Evolutionary conservation across 164 flowering plant species (phyloP), one percentile per base, ranked within the genome.

Genomic region (Stephania japonica): DNA sequence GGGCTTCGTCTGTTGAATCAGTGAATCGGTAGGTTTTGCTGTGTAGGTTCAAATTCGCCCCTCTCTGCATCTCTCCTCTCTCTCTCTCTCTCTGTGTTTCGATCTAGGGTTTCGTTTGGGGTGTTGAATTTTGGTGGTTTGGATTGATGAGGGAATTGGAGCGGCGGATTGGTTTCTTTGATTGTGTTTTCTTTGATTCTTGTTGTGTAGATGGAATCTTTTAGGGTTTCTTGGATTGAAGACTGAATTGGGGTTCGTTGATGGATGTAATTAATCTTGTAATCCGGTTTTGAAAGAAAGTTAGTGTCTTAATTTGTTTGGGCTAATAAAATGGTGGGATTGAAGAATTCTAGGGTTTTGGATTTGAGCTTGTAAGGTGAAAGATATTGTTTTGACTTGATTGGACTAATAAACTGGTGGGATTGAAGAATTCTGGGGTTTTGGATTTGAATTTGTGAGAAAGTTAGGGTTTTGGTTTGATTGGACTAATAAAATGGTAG

Each of bases 21-120:
- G 21, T 24, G 70, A 38, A 19, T 63, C 16, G 61, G 67, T 64
- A 47, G 50, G 64, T 19, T 59, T 59, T 59, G 38, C 23, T 59
- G 21, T 24, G 25, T 59, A 61, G 80, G 75, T 68, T 72, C 76
- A 67, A 56, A 50, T 72, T 69, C 25, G 13, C 32, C 63, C 19
- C 43, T 42, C 19, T 43, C 38, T 32, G 38, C 38, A 0, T 32
- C 38, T 32, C 10, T 69, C 21, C 21, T 69, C 53, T 43, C n/a
- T 47, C 62, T 68, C 70, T 47, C 32, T 65, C 18, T 11, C 21
- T 42, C 50, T 68, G 44, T 53, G 41, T n/a, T 62, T 43, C 49
- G 77, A 75, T 75, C 81, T 80, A 71, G 76, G 75, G 76, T 75
- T 73, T 38, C 62, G 13, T 61, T 7, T 24, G 11, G 16, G 67